Percentiles rank a stretch among this genome's conserved stretches.
Evolutionary conservation across 441 rosid genomes (phyloP).

Genomic region (Croton laevigatus): DNA sequence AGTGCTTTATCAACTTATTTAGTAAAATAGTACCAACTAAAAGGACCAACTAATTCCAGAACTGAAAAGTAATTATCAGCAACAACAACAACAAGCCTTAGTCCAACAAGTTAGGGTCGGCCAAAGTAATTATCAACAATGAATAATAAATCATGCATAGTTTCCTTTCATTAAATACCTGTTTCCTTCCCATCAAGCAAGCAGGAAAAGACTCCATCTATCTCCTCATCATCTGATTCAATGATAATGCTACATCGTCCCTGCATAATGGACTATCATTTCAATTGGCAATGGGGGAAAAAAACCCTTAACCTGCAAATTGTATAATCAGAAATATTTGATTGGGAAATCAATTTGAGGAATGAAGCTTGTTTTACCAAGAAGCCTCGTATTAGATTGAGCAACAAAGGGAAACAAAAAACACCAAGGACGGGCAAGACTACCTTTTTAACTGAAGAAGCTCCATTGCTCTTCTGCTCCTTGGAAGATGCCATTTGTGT

Average conservation of each 20-base stretch:
- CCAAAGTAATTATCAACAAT: background rate
- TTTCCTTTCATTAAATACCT: slow-evolving; percentile 36
- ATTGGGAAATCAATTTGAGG: background rate
- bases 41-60: background rate
- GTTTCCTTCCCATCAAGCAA: slow-evolving; percentile 52
- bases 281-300: slow-evolving; percentile 1
- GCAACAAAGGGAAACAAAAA: background rate
- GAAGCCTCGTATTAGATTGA: slow-evolving; percentile 9
- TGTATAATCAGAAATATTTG: background rate
- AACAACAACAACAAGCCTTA: too few relatives aligned
- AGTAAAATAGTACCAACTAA: background rate
- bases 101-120: too few relatives aligned
- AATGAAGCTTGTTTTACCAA: slow-evolving; percentile 2
- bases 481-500: slow-evolving; percentile 23
- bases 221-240: slow-evolving; percentile 85
- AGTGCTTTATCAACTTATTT: background rate
- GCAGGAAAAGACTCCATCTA: slow-evolving; percentile 71
- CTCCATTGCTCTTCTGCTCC: slow-evolving; percentile 26
- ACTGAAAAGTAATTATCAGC: background rate
- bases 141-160: background rate
- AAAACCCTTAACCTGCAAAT: background rate
- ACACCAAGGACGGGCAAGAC: background rate
- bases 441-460: slow-evolving; percentile 38
- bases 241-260: slow-evolving; percentile 35
- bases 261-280: slow-evolving; percentile 37